phyloP scores from a whole-genome alignment of 768 basidiomycete genomes.

The Gymnopilus junonius region DNA sequence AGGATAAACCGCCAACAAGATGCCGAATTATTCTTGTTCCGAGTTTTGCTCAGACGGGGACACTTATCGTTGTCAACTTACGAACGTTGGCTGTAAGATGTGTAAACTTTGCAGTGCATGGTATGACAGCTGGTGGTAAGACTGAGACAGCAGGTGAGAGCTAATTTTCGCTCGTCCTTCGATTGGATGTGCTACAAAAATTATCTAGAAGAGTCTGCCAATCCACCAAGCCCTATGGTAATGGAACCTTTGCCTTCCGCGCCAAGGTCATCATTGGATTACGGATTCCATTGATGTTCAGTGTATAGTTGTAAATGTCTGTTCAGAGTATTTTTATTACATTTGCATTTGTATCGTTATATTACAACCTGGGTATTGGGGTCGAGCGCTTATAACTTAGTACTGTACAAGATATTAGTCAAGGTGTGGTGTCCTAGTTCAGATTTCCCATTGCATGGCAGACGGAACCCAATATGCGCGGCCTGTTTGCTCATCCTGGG shows the following conservation, averaged over 20 bases:
- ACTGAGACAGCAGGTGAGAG: constrained; percentile 19
- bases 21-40: constrained; percentile 85
- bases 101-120: constrained; percentile 58
- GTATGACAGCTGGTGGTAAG: constrained; percentile 41
- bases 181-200: not conserved
- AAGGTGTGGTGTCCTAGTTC: not conserved
- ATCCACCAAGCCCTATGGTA: constrained; percentile 24
- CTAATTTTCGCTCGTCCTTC: not conserved
- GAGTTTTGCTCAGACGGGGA: constrained; percentile 77
- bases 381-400: not conserved
- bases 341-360: not conserved
- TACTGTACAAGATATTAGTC: not conserved
- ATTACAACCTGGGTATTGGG: not conserved
- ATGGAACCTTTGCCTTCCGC: constrained; percentile 29
- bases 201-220: constrained; percentile 16
- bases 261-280: constrained; percentile 29
- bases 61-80: constrained; percentile 80
- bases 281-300: constrained; percentile 12
- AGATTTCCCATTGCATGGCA: constrained; percentile 84
- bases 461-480: constrained; percentile 88
- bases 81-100: constrained; percentile 73
- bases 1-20: constrained; percentile 30
- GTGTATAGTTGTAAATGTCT: not conserved
- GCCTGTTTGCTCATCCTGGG: constrained; percentile 72
- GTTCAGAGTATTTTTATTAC: constrained; percentile 11